Base-by-base conservation (phyloP, 1,284 basidiomycete genomes). In the Sporisorium scitamineum region DNA sequence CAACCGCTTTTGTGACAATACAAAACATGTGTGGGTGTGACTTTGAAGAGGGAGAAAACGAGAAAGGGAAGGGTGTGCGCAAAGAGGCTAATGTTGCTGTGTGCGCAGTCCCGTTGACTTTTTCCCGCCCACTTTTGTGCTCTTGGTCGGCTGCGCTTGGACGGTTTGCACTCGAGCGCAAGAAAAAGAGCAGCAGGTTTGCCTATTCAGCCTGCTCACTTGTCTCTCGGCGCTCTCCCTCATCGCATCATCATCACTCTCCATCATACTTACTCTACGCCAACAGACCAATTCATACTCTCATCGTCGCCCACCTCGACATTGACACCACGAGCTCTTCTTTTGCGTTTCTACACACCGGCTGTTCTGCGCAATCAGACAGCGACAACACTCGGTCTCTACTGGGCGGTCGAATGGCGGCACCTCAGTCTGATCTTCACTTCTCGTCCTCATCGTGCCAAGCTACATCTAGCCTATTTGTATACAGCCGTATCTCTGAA, bases 1-100 rank as follows among this genome's bases (percentile, higher is more conserved):
- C 29, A 8, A 27, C 16, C 44, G 44, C 24, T 13, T 11, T 27
- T 27, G 10, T 45, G 44, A 26, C 44, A 26, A 45, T 18, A 24
- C 44, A 47, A 47, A 11, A 22, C 44, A 47, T 47, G 24, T 47
- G 42, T 44, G n/a, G 3, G 42, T 44, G 42, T 47, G 44, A 47
- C 44, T 27, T 27, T 47, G 24, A 3, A 34, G 34, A 34, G 13
- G 34, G 34, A 14, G 3, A 34, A 13, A 34, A 34, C 9, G 34
- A 34, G 34, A 34, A 34, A 34, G 34, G 6, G 34, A 13, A 13
- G 14, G 14, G 34, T 34, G 34, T 34, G n/a, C n/a, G n/a, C n/a
- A n/a, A n/a, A n/a, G n/a, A n/a, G n/a, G n/a, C n/a, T n/a, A n/a
- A n/a, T n/a, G n/a, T n/a, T n/a, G n/a, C n/a, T n/a, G n/a, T n/a